These are phyloP conservation scores for Aaosphaeria pasadenensis DNA, from an alignment of 2,329 filamentous ascomycete species.

Conservation along the genomic window DNA sequence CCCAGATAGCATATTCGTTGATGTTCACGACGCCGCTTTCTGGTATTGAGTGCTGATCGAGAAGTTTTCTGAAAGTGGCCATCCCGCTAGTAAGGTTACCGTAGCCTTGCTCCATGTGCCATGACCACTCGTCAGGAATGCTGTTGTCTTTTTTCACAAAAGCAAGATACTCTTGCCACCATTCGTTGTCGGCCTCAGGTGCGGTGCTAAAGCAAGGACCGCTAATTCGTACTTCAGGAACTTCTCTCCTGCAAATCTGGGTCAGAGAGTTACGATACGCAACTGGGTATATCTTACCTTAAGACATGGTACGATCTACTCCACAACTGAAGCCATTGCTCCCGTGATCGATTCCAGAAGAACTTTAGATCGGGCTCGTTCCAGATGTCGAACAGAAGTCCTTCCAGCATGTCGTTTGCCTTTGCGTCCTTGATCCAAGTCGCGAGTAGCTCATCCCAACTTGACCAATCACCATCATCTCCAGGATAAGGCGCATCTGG, in stretches of 20 bases:
- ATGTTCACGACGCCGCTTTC: neutral
- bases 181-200: neutral
- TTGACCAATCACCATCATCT: conserved; percentile 49
- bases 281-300: conserved; percentile 8
- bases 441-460: conserved; percentile 44
- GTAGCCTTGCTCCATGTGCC: neutral
- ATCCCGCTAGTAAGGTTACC: neutral
- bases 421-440: conserved; percentile 39
- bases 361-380: conserved; percentile 49
- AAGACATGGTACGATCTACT: conserved; percentile 13
- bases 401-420: conserved; percentile 34
- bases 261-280: neutral
- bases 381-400: conserved; percentile 51
- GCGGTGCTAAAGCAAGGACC: neutral
- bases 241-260: neutral
- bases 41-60: neutral
- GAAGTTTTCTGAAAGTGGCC: neutral
- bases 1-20: neutral
- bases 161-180: neutral
- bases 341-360: conserved; percentile 38
- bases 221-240: neutral
- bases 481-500: conserved; percentile 44
- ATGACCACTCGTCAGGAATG: neutral
- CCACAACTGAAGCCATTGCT: conserved; percentile 28
- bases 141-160: neutral